Evolutionary conservation across 202 grass and related monocot species (phyloP).

Genomic region (Schoenoplectus tabernaemontani): DNA sequence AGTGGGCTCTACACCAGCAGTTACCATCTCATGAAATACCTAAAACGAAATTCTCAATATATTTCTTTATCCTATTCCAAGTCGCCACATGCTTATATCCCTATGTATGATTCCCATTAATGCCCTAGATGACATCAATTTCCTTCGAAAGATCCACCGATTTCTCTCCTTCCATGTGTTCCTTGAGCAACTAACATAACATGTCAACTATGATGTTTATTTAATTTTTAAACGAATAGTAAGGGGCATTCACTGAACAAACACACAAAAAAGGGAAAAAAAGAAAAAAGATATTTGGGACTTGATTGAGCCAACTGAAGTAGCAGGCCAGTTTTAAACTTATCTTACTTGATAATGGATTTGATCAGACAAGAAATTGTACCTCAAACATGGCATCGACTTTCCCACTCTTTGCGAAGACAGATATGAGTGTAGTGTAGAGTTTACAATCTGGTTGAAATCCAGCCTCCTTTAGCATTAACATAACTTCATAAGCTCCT

Average conservation of each 20-base stretch:
- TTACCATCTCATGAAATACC: conserved; percentile 99
- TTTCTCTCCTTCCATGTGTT: too few relatives aligned
- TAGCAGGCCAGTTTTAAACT: not conserved
- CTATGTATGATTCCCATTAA: too few relatives aligned
- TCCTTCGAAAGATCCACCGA: too few relatives aligned
- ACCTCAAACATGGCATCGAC: conserved; percentile 99
- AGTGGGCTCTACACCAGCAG: conserved; percentile 86
- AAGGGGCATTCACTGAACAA: not conserved
- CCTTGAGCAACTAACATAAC: not conserved
- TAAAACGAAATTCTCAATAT: conserved; percentile 23
- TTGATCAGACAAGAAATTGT: conserved; percentile 6
- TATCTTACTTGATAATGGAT: not conserved
- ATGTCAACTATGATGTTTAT: not conserved
- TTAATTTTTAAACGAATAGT: not conserved
- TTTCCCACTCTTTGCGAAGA: conserved; percentile 93
- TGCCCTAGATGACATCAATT: too few relatives aligned
- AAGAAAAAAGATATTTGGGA: not conserved
- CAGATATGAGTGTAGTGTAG: conserved; percentile 92
- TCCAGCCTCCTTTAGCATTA: conserved; percentile 81
- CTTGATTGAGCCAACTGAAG: not conserved
- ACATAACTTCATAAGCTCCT: conserved; percentile 90
- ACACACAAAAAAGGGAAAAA: not conserved
- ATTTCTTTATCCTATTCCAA: not conserved
- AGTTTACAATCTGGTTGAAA: conserved; percentile 94
- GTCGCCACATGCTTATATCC: not conserved